A percentile compares a stretch with the other conserved stretches of the same genome.
phyloP scores from a whole-genome alignment of 2,329 filamentous ascomycete genomes.

The Fusarium sambucinum region DNA sequence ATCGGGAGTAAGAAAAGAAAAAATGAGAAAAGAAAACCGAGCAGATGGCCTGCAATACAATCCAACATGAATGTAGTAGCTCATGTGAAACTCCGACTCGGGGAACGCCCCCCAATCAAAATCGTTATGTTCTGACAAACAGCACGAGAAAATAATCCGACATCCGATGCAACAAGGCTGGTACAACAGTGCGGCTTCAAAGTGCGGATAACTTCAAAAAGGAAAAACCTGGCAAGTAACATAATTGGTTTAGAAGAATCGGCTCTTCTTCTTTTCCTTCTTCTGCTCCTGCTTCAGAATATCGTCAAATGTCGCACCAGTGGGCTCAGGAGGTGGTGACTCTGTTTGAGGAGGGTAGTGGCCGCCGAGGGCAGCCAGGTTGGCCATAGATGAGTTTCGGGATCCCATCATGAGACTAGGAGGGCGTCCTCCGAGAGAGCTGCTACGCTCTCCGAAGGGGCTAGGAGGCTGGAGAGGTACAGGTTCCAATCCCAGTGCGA shows the following conservation, averaged over 20 bases:
- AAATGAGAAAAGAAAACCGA: conserved; percentile 4
- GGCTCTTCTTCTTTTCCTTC: conserved; percentile 57
- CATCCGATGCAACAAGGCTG: conserved; percentile 7
- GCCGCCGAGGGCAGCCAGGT: conserved; percentile 49
- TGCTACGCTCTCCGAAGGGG: conserved; percentile 53
- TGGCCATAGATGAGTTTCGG: conserved; percentile 53
- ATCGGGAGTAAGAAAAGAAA: conserved; percentile 16
- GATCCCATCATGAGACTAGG: conserved; percentile 51
- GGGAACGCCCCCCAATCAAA: conserved; percentile 14
- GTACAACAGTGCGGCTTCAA: conserved; percentile 20
- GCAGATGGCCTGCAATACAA: conserved; percentile 14
- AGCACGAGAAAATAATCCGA: conserved; percentile 3
- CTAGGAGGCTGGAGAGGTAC: conserved; percentile 55
- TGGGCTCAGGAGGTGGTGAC: conserved; percentile 41
- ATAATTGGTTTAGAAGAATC: conserved; percentile 53
- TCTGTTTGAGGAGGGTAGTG: conserved; percentile 33
- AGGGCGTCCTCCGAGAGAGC: conserved; percentile 52
- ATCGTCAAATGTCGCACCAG: conserved; percentile 62
- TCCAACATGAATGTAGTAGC: conserved; percentile 27
- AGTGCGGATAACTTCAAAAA: conserved; percentile 16
- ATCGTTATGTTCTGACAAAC: conserved; percentile 2
- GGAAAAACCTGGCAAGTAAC: conserved; percentile 10
- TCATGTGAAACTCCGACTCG: conserved; percentile 15
- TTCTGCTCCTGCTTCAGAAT: conserved; percentile 57
- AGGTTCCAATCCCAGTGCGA: conserved; percentile 59